Evolutionary conservation across 768 basidiomycete genomes (phyloP).

Genomic region (Roridomyces roridus): DNA sequence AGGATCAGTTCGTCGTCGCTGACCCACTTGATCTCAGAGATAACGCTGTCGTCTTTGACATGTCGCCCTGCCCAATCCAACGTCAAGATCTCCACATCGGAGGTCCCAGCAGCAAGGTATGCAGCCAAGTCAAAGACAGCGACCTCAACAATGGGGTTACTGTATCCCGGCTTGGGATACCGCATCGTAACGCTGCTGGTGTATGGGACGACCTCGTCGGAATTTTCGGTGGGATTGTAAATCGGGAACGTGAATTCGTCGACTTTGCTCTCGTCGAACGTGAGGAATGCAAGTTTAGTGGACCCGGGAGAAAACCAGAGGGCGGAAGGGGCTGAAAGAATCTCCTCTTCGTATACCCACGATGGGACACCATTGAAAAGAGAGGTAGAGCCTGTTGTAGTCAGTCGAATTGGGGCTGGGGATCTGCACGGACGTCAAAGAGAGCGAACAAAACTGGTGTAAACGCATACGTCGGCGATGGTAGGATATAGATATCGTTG

Average conservation of each 20-base stretch:
- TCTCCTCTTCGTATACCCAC: constrained; percentile 98
- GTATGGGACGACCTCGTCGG: constrained; percentile 79
- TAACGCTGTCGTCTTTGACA: constrained; percentile 65
- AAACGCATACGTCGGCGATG: constrained; percentile 62
- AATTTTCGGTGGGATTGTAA: constrained; percentile 84
- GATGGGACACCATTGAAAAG: constrained; percentile 95
- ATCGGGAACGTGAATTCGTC: constrained; percentile 88
- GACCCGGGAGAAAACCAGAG: constrained; percentile 94
- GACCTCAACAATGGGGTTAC: constrained; percentile 85
- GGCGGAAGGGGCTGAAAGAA: constrained; percentile 73
- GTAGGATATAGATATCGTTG: constrained; percentile 90
- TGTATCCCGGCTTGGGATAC: constrained; percentile 91
- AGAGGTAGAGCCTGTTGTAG: constrained; percentile 78
- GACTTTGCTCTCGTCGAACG: constrained; percentile 88
- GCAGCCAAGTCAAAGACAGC: constrained; percentile 80
- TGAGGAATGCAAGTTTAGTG: constrained; percentile 78
- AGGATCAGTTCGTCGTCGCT: constrained; percentile 73
- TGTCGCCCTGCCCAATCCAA: constrained; percentile 73
- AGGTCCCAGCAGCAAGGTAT: constrained; percentile 48
- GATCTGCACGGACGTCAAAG: constrained; percentile 29
- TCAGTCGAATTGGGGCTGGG: constrained; percentile 72
- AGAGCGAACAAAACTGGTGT: background rate
- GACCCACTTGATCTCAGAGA: constrained; percentile 91
- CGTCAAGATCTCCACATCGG: constrained; percentile 52
- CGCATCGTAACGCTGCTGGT: constrained; percentile 71